Conservation (phyloP, 257 asterid species). For the Petrea volubilis region DNA sequence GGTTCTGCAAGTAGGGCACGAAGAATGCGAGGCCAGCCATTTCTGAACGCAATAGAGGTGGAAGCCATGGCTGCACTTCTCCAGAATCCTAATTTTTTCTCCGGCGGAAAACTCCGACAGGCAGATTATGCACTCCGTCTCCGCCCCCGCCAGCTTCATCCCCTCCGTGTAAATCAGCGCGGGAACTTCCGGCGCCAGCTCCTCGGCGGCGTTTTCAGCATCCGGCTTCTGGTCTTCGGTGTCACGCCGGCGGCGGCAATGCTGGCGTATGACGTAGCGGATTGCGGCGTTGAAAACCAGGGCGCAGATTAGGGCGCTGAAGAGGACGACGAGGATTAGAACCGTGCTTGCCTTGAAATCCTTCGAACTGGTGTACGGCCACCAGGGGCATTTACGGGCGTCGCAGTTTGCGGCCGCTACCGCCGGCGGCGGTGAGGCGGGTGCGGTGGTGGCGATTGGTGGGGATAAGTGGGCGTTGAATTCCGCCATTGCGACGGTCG, state of each 20-base stretch:
- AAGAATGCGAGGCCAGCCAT: conserved; percentile 50
- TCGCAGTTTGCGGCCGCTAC: conserved; percentile 33
- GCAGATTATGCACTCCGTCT: conserved; percentile 57
- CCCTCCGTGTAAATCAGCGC: conserved; percentile 35
- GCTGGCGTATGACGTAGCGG: conserved; percentile 39
- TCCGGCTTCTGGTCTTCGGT: conserved; percentile 16
- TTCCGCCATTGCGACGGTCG: conserved; percentile 36
- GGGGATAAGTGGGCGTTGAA: conserved; percentile 30
- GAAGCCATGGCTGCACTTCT: conserved; percentile 56
- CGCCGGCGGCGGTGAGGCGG: conserved; percentile 30
- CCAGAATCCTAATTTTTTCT: conserved; percentile 48
- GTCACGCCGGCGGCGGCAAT: conserved; percentile 30
- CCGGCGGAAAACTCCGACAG: conserved; percentile 49
- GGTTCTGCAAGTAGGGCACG: conserved; percentile 65
- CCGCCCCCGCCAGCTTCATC: conserved; percentile 47
- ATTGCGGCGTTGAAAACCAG: conserved; percentile 50
- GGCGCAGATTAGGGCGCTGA: conserved; percentile 42
- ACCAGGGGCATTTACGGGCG: conserved; percentile 58
- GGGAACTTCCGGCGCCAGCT: conserved; percentile 24
- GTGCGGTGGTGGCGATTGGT: conserved; percentile 15
- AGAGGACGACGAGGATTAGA: conserved; percentile 44
- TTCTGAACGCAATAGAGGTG: conserved; percentile 48
- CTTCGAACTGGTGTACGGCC: conserved; percentile 59
- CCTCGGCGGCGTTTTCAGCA: conserved; percentile 17
- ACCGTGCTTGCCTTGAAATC: conserved; percentile 64